Conservation (phyloP, 371 early-diverging fungal genomes). For the Apophysomyces trapeziformis region DNA sequence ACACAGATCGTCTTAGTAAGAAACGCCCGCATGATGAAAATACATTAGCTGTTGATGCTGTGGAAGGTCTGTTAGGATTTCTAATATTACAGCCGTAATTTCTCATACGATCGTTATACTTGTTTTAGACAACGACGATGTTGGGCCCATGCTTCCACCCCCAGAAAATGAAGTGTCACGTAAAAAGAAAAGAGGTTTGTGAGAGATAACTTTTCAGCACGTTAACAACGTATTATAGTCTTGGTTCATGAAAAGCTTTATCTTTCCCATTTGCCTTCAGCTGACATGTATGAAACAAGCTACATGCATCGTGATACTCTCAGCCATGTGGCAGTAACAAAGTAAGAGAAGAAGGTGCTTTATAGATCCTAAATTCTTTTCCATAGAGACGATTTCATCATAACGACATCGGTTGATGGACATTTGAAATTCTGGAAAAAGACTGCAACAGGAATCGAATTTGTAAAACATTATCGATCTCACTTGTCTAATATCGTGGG, state of each 20-base stretch:
- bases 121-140: slow-evolving; percentile 31
- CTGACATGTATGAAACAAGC: slow-evolving; percentile 91
- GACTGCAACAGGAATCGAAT: slow-evolving; percentile 90
- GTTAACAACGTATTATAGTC: slow-evolving; percentile 33
- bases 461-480: slow-evolving; percentile 95
- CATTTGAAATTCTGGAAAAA: slow-evolving; percentile 99
- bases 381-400: slow-evolving; percentile 84
- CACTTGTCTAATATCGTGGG: slow-evolving; percentile 73
- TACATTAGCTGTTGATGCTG: slow-evolving; percentile 2
- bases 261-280: slow-evolving; percentile 76
- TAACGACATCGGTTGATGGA: slow-evolving; percentile 95
- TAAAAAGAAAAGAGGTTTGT: slow-evolving; percentile 47
- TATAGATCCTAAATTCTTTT: not conserved
- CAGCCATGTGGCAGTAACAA: slow-evolving; percentile 75
- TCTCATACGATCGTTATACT: not conserved
- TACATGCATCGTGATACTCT: slow-evolving; percentile 96
- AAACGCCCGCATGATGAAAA: slow-evolving; percentile 2
- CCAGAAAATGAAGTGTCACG: slow-evolving; percentile 30
- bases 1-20: slow-evolving; percentile 2
- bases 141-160: slow-evolving; percentile 51
- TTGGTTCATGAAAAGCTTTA: slow-evolving; percentile 78
- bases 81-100: no score
- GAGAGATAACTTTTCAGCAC: not conserved
- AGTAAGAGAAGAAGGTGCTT: slow-evolving; percentile 38
- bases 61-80: slow-evolving; percentile 1